A percentile compares a stretch with the other conserved stretches of the same genome.
These are phyloP conservation scores for Turnera subulata DNA, from an alignment of 345 rosid genomes.

Conservation along the genomic window DNA sequence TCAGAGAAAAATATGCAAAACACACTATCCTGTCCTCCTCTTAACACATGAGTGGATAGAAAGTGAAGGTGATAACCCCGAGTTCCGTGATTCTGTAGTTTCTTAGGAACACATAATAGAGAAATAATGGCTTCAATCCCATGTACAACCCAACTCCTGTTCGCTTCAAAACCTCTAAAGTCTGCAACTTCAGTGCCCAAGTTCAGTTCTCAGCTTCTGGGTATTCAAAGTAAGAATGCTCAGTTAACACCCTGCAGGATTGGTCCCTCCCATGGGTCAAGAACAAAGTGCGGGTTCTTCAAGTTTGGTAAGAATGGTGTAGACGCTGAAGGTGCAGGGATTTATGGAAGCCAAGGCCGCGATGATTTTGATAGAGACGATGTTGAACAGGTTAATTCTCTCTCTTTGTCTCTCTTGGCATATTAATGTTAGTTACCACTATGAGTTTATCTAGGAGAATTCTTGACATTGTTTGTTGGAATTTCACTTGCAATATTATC, in stretches of 20 bases:
- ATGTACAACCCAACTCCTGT: conserved; percentile 29
- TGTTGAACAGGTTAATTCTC: conserved; percentile 92
- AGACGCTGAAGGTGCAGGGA: conserved; percentile 95
- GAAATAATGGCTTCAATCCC: conserved; percentile 22
- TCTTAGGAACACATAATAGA: too few relatives aligned
- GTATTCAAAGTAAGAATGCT: conserved; percentile 25
- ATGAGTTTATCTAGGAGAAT: too few relatives aligned
- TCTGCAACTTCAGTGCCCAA: conserved; percentile 28
- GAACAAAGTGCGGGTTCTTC: conserved; percentile 64
- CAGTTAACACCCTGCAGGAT: conserved; percentile 35
- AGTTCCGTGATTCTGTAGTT: not conserved
- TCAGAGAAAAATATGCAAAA: too few relatives aligned
- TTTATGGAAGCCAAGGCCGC: conserved; percentile 83
- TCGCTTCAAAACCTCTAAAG: conserved; percentile 31
- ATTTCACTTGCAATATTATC: too few relatives aligned
- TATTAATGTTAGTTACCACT: too few relatives aligned
- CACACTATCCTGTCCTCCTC: not conserved
- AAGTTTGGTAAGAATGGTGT: conserved; percentile 83
- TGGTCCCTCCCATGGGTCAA: conserved; percentile 74
- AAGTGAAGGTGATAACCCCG: conserved; percentile 9
- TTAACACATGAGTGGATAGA: conserved; percentile 11
- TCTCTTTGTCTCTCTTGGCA: conserved; percentile 5
- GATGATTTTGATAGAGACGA: conserved; percentile 95
- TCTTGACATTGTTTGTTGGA: too few relatives aligned
- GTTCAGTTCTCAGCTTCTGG: conserved; percentile 53